Evolutionary conservation across 2,329 filamentous ascomycete genomes (phyloP).

Genomic region (Conoideocrella luteorostrata): DNA sequence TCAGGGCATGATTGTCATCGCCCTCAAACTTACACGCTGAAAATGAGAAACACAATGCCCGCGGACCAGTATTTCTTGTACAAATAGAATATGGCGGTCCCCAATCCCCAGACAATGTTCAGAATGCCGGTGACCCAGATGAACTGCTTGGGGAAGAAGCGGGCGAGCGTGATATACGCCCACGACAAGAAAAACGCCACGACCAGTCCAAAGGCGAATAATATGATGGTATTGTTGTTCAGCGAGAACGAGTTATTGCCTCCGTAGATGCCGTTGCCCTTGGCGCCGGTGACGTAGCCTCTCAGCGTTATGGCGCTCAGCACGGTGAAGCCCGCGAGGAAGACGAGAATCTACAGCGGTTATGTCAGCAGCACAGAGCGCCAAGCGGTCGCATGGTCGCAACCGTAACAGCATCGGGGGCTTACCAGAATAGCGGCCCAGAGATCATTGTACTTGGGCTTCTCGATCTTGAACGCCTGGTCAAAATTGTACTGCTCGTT

Average conservation of each 20-base stretch:
- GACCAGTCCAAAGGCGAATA: constrained; percentile 73
- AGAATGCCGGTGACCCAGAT: constrained; percentile 90
- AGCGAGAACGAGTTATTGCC: constrained; percentile 59
- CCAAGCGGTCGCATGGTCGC: too few species aligned
- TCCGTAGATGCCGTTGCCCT: constrained; percentile 69
- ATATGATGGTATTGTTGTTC: constrained; percentile 76
- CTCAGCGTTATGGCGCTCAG: constrained; percentile 71
- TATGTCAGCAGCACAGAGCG: too few species aligned
- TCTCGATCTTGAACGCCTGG: constrained; percentile 73
- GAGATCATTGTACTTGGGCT: constrained; percentile 82
- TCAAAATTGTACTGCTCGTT: constrained; percentile 56
- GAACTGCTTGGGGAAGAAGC: constrained; percentile 78
- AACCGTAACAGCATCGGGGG: too few species aligned
- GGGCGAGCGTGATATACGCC: constrained; percentile 68
- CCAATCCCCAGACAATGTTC: constrained; percentile 79
- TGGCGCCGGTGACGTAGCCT: constrained; percentile 60
- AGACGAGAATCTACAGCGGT: constrained; percentile 53
- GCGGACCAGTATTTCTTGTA: constrained; percentile 70
- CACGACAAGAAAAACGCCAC: constrained; percentile 71
- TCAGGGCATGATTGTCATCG: too few species aligned
- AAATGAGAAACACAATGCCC: constrained; percentile 81
- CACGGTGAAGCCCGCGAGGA: constrained; percentile 66
- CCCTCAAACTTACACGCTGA: constrained; percentile 29
- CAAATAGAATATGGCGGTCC: constrained; percentile 81
- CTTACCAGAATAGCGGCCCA: constrained; percentile 78